Conservation (phyloP, 306 rosid genomes). For the Aeschynomene evenia region DNA sequence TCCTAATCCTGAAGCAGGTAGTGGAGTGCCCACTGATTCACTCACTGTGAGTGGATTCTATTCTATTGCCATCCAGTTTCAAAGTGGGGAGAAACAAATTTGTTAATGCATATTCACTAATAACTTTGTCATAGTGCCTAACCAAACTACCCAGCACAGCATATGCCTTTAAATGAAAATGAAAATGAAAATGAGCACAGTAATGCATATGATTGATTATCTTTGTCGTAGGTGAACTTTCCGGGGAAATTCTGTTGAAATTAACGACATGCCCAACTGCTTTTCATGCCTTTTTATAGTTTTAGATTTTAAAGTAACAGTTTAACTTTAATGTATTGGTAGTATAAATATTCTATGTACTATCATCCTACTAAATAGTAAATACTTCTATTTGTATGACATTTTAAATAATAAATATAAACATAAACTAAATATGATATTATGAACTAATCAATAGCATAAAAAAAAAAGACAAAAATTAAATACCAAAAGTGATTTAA, state of each 20-base stretch:
- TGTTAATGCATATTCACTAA: background rate
- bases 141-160: background rate
- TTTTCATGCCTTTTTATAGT: background rate
- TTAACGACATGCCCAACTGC: background rate
- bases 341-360: too few relatives aligned
- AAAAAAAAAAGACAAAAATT: too few relatives aligned
- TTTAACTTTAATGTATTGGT: too few relatives aligned
- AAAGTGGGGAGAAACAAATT: background rate
- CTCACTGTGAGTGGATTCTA: background rate
- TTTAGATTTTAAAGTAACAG: too few relatives aligned
- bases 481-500: too few relatives aligned
- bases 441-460: too few relatives aligned
- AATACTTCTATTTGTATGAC: too few relatives aligned
- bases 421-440: too few relatives aligned
- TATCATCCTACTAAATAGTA: too few relatives aligned
- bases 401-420: too few relatives aligned
- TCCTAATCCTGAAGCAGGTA: conserved; percentile 18
- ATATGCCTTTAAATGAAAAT: background rate
- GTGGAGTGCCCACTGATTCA: conserved; percentile 22
- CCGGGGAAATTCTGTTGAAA: background rate
- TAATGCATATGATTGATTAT: too few relatives aligned
- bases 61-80: conserved; percentile 18
- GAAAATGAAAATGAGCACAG: background rate
- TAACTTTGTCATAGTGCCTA: background rate
- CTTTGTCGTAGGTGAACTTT: background rate